Conservation (phyloP, 73 alveolate genomes). For the Paramecium caudatum region DNA sequence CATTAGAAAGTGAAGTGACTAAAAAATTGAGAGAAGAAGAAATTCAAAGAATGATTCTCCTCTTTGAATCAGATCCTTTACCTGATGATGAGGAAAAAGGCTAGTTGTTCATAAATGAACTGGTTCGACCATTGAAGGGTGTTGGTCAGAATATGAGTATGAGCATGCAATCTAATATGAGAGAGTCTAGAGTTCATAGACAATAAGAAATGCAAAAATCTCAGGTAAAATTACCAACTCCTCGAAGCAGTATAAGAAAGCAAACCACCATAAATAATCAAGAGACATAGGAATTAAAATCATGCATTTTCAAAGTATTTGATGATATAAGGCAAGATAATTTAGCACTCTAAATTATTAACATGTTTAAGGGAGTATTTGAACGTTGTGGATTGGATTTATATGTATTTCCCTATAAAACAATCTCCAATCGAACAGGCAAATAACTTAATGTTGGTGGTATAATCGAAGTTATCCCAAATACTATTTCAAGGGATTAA, state of each 20-base stretch:
- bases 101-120: conserved; percentile 18
- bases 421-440: conserved; percentile 95
- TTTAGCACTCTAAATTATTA: conserved; percentile 92
- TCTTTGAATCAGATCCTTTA: conserved; percentile 65
- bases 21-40: conserved; percentile 44
- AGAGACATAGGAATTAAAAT: neutral
- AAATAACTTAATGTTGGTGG: conserved; percentile 95
- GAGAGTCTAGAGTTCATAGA: neutral
- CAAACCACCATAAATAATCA: neutral
- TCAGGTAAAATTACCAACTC: neutral
- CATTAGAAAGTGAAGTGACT: conserved; percentile 16
- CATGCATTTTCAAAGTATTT: conserved; percentile 96
- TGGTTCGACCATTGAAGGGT: conserved; percentile 20
- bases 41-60: conserved; percentile 38
- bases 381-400: conserved; percentile 90
- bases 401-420: conserved; percentile 93
- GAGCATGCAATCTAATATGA: conserved; percentile 21
- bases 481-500: conserved; percentile 93
- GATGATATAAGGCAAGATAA: conserved; percentile 97
- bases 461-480: conserved; percentile 94
- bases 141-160: neutral
- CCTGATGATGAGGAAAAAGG: conserved; percentile 80
- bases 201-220: neutral
- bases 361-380: conserved; percentile 93
- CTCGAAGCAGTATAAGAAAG: neutral